Conservation (phyloP, 495 filamentous ascomycete species). For the Symbiotaphrina buchneri region DNA sequence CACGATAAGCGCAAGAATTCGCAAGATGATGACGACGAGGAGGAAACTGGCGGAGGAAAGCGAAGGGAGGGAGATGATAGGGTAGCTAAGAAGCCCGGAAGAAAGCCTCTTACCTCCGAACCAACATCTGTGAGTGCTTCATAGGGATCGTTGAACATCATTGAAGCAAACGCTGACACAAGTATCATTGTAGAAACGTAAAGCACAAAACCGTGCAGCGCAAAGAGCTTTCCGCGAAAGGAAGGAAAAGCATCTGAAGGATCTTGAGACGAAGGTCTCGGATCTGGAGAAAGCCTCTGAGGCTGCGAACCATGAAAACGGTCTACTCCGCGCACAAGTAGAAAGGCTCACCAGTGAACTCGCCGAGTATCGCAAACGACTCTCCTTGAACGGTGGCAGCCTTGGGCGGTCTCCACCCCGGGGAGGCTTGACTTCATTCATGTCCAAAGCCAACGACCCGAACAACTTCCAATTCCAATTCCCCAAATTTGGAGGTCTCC, state of each 20-base stretch:
- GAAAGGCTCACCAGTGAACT: constrained; percentile 72
- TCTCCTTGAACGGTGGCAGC: constrained; percentile 11
- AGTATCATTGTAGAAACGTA: constrained; percentile 54
- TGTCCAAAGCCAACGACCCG: constrained; percentile 18
- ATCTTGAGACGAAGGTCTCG: constrained; percentile 82
- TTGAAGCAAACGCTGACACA: constrained; percentile 18
- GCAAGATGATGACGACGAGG: constrained; percentile 35
- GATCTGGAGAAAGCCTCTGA: constrained; percentile 81
- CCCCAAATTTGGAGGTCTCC: constrained; percentile 69
- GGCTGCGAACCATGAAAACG: constrained; percentile 67
- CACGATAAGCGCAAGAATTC: constrained; percentile 69
- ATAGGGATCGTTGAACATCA: constrained; percentile 1
- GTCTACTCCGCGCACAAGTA: constrained; percentile 60
- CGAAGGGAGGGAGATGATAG: constrained; percentile 58
- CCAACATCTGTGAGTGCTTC: constrained; percentile 66
- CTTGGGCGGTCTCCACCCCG: constrained; percentile 1
- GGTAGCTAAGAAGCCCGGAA: constrained; percentile 76
- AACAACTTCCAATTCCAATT: constrained; percentile 89
- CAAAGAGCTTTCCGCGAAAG: constrained; percentile 94
- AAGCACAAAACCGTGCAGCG: constrained; percentile 92
- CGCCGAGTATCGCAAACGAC: constrained; percentile 71
- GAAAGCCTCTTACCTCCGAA: constrained; percentile 88
- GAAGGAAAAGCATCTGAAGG: constrained; percentile 93
- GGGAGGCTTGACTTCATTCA: constrained; percentile 6
- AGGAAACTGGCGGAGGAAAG: constrained; percentile 48